phyloP scores from a whole-genome alignment of 768 basidiomycete species.

The Pleurotus cornucopiae region DNA sequence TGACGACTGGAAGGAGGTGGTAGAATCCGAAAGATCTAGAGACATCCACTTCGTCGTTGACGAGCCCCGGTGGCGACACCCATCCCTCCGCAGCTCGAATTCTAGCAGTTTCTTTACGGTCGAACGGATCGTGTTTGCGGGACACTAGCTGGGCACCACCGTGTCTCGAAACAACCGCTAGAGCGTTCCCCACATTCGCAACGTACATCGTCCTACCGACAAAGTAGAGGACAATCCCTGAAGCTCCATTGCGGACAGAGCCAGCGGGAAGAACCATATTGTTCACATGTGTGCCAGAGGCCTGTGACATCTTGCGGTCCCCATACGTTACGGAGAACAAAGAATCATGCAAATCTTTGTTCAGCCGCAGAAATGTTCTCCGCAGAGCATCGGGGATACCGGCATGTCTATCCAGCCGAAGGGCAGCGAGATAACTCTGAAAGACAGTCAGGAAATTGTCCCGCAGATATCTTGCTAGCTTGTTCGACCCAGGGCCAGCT shows the following conservation, averaged over 20 bases:
- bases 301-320: slow-evolving; percentile 72
- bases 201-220: slow-evolving; percentile 76
- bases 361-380: slow-evolving; percentile 83
- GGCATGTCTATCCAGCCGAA: slow-evolving; percentile 46
- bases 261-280: slow-evolving; percentile 37
- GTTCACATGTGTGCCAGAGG: slow-evolving; percentile 39
- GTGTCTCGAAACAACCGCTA: slow-evolving; percentile 80
- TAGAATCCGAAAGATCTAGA: slow-evolving; percentile 95
- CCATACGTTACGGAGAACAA: slow-evolving; percentile 26
- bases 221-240: slow-evolving; percentile 85
- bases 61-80: slow-evolving; percentile 85
- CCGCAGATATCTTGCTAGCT: slow-evolving; percentile 77
- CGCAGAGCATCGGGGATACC: slow-evolving; percentile 73
- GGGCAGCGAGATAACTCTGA: slow-evolving; percentile 45
- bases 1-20: slow-evolving; percentile 84
- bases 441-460: slow-evolving; percentile 74
- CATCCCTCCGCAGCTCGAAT: slow-evolving; percentile 92
- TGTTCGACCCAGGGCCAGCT: slow-evolving; percentile 53
- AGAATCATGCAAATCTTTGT: slow-evolving; percentile 73
- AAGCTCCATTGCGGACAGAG: slow-evolving; percentile 68
- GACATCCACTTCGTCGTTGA: slow-evolving; percentile 88
- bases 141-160: slow-evolving; percentile 75
- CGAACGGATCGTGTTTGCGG: slow-evolving; percentile 84
- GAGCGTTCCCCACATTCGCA: slow-evolving; percentile 84
- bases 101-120: slow-evolving; percentile 77